Percentiles rank a stretch among this genome's conserved stretches.
Evolutionary conservation across 2,329 filamentous ascomycete species (phyloP).

Genomic region (Paraphoma sp.): DNA sequence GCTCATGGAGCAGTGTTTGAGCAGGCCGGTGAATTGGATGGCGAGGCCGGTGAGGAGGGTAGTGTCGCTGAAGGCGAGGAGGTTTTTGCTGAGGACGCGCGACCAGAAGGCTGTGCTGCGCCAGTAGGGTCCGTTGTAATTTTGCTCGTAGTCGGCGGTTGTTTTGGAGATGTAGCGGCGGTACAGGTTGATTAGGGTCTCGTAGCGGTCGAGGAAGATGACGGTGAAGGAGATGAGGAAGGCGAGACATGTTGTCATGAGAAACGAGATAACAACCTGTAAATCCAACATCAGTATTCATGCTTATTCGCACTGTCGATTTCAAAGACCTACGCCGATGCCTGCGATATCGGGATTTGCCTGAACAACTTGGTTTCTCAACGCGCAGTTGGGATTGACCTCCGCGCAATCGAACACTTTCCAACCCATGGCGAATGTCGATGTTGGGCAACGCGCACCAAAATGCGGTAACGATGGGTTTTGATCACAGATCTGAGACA

Average conservation of each 20-base stretch:
- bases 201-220: slow-evolving; percentile 36
- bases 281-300: slow-evolving; percentile 4
- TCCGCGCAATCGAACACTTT: slow-evolving; percentile 27
- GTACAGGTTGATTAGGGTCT: slow-evolving; percentile 23
- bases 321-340: slow-evolving; percentile 26
- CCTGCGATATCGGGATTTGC: slow-evolving; percentile 41
- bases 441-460: neutral
- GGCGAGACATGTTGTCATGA: slow-evolving; percentile 36
- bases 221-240: slow-evolving; percentile 37
- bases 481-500: neutral
- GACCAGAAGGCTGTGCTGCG: slow-evolving; percentile 37
- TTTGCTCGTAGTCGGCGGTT: slow-evolving; percentile 16
- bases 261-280: slow-evolving; percentile 35
- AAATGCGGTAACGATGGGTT: neutral
- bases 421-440: slow-evolving; percentile 15
- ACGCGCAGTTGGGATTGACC: slow-evolving; percentile 15
- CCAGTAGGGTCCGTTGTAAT: slow-evolving; percentile 30
- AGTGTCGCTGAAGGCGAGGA: slow-evolving; percentile 39
- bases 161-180: slow-evolving; percentile 19
- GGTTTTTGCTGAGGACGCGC: slow-evolving; percentile 39
- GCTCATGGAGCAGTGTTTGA: slow-evolving; percentile 39
- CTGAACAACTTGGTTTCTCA: slow-evolving; percentile 15
- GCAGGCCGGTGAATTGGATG: slow-evolving; percentile 39
- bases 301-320: neutral
- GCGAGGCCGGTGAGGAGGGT: slow-evolving; percentile 40